Percentiles rank a stretch among this genome's conserved stretches.
These are phyloP conservation scores for Quercus suber DNA, from an alignment of 306 rosid genomes.

Conservation along the genomic window DNA sequence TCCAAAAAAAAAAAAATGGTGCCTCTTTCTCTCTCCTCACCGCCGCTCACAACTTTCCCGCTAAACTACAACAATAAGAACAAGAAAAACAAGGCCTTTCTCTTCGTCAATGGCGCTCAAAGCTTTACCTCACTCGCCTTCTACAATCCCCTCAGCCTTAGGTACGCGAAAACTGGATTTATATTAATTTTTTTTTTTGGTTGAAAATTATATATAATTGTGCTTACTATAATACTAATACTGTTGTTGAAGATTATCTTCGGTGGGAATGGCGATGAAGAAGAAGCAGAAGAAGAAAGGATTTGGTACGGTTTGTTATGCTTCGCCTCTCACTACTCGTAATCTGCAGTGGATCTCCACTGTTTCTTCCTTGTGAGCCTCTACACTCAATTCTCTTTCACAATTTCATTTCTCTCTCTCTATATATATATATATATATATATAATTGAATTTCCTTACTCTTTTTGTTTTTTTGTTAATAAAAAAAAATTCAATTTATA, in stretches of 20 bases:
- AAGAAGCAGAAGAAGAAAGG: conserved; percentile 29
- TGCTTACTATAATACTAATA: too few species aligned
- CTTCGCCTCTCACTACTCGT: conserved; percentile 48
- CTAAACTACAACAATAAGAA: neutral
- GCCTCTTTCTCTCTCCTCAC: neutral
- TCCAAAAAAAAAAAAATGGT: neutral
- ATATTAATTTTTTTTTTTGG: neutral
- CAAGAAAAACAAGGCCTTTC: neutral
- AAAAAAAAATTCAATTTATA: too few species aligned
- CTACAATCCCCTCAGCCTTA: neutral
- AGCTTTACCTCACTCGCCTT: neutral
- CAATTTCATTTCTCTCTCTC: neutral
- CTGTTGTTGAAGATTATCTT: conserved; percentile 26
- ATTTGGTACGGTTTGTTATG: conserved; percentile 41
- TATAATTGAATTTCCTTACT: neutral
- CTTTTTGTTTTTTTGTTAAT: too few species aligned
- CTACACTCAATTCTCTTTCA: neutral
- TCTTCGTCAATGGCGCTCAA: neutral
- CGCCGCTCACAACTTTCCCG: neutral
- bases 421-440: neutral
- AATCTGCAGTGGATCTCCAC: conserved; percentile 63
- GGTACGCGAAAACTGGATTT: neutral
- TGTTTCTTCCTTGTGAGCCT: conserved; percentile 52
- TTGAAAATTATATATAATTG: too few species aligned
- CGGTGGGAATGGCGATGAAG: conserved; percentile 23